Conservation (phyloP, 1,284 basidiomycete genomes). For the Anthracocystis walkeri region DNA sequence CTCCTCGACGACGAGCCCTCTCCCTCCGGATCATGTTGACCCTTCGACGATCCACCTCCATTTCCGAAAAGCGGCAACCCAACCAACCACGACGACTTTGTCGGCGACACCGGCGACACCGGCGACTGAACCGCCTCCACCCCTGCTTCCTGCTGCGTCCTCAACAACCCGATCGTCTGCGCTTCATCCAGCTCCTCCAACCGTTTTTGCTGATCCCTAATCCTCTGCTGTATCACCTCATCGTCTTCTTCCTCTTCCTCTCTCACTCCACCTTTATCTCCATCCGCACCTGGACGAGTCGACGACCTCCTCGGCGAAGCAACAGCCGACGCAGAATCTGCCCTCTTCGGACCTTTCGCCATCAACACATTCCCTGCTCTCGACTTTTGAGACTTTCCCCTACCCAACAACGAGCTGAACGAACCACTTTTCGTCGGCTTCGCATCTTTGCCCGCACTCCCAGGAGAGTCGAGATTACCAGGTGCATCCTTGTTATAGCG, state of each 20-base stretch:
- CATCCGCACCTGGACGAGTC: constrained; percentile 1
- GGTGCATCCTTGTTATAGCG: constrained; percentile 25
- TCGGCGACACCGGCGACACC: not conserved
- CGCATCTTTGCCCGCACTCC: not conserved
- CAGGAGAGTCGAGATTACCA: constrained; percentile 5
- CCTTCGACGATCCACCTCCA: constrained; percentile 8
- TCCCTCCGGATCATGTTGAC: not conserved
- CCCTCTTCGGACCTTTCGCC: constrained; percentile 14
- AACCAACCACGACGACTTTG: constrained; percentile 23
- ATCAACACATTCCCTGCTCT: constrained; percentile 5
- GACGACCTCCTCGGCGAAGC: constrained; percentile 11
- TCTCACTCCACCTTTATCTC: not conserved
- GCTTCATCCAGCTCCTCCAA: constrained; percentile 47
- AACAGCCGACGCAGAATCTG: not conserved
- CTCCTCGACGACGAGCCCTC: constrained; percentile 13
- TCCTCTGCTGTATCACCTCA: constrained; percentile 25
- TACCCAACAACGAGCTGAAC: constrained; percentile 18
- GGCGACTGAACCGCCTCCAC: constrained; percentile 32
- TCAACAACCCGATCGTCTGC: constrained; percentile 35
- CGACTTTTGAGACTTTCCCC: constrained; percentile 1
- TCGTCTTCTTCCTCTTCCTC: constrained; percentile 37
- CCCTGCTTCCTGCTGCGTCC: constrained; percentile 41
- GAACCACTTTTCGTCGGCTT: constrained; percentile 6
- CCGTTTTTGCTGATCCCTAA: constrained; percentile 34
- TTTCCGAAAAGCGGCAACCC: constrained; percentile 37